A percentile compares a stretch with the other conserved stretches of the same genome.
Evolutionary conservation across 495 filamentous ascomycete species (phyloP).

Genomic region (Lophiotrema nucula): DNA sequence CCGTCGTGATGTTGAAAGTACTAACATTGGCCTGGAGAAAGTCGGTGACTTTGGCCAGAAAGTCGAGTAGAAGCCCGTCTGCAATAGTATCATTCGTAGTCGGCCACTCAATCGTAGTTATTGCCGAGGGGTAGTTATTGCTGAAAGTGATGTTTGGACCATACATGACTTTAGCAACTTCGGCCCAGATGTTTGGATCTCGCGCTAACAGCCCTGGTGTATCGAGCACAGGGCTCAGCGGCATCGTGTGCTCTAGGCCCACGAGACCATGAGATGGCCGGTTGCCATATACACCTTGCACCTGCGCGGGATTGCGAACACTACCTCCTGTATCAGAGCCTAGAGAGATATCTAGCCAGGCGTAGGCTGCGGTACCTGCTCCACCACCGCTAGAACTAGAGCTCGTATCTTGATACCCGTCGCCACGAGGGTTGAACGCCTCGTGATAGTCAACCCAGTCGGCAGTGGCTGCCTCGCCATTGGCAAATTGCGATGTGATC

Average conservation of each 20-base stretch:
- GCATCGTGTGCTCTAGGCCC: constrained; percentile 46
- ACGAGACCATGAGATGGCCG: constrained; percentile 52
- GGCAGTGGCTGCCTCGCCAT: constrained; percentile 52
- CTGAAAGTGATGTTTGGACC: constrained; percentile 34
- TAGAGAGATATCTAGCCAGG: constrained; percentile 41
- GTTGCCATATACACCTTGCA: constrained; percentile 52
- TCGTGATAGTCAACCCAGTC: constrained; percentile 54
- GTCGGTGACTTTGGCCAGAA: constrained; percentile 28
- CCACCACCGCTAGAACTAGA: constrained; percentile 39
- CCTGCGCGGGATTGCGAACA: constrained; percentile 49
- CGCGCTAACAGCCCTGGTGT: constrained; percentile 47
- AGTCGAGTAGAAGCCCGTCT: constrained; percentile 35
- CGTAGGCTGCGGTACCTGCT: constrained; percentile 34
- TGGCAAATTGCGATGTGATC: constrained; percentile 60
- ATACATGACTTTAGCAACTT: constrained; percentile 36
- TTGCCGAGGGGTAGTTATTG: constrained; percentile 32
- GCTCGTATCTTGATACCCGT: constrained; percentile 41
- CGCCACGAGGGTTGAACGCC: constrained; percentile 41
- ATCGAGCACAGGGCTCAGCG: constrained; percentile 48
- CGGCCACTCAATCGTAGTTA: constrained; percentile 33
- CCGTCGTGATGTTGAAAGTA: constrained; percentile 31
- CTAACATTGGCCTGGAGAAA: constrained; percentile 35
- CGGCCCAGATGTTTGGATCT: constrained; percentile 23
- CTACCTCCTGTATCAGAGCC: constrained; percentile 47
- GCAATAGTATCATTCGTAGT: constrained; percentile 19